phyloP scores from a whole-genome alignment of 441 rosid species.

The Bocquillonia castaneifolia region DNA sequence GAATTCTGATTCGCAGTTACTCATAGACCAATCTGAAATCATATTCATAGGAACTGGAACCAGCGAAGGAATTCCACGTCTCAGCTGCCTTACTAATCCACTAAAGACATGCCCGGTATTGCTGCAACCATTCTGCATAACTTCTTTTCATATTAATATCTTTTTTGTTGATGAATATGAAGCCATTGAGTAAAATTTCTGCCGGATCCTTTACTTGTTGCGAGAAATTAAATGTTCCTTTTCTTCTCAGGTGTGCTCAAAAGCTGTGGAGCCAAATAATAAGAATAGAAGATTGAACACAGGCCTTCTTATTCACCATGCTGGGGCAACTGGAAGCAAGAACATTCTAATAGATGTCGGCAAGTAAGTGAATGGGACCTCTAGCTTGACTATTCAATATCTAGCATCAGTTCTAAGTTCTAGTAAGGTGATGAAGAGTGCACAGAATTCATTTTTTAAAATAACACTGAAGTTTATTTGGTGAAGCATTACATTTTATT shows the following conservation, averaged over 20 bases:
- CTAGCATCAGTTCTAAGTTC: not conserved
- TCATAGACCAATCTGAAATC: slow-evolving; percentile 47
- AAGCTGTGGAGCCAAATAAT: slow-evolving; percentile 69
- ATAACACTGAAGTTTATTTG: too few species aligned
- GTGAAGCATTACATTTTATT: too few species aligned
- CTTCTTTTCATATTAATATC: not conserved
- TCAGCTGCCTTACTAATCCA: slow-evolving; percentile 83
- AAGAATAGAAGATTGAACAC: slow-evolving; percentile 80
- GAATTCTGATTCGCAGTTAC: slow-evolving; percentile 25
- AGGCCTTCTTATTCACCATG: slow-evolving; percentile 60
- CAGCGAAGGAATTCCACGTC: slow-evolving; percentile 88
- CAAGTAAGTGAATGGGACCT: slow-evolving; percentile 53
- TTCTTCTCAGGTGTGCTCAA: slow-evolving; percentile 59
- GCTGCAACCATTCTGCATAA: slow-evolving; percentile 2
- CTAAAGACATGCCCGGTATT: slow-evolving; percentile 66
- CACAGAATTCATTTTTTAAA: too few species aligned
- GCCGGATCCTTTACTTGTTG: slow-evolving; percentile 7
- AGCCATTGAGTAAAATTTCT: slow-evolving; percentile 10
- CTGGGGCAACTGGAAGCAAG: slow-evolving; percentile 42
- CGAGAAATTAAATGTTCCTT: slow-evolving; percentile 21
- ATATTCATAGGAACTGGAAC: slow-evolving; percentile 82
- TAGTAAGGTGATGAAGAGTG: not conserved
- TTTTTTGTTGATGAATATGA: not conserved
- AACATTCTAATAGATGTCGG: slow-evolving; percentile 83
- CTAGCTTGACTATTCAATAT: not conserved